Evolutionary conservation across 2,329 filamentous ascomycete genomes (phyloP).

Genomic region (Neofusicoccum sp.): DNA sequence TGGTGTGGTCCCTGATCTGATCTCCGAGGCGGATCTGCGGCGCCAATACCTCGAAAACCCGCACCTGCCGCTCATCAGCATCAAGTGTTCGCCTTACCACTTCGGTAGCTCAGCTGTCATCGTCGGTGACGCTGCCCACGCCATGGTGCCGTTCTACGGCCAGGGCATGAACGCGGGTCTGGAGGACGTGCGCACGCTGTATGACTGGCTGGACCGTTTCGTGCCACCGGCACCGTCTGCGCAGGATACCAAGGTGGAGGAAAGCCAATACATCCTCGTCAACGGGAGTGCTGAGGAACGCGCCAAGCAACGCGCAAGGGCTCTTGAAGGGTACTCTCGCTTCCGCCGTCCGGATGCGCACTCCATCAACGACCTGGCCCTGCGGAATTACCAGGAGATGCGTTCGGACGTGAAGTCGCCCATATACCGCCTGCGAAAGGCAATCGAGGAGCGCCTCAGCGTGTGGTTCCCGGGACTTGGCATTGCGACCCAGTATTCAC

Average conservation of each 20-base stretch:
- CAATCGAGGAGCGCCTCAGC: constrained; percentile 78
- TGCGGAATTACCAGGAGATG: constrained; percentile 95
- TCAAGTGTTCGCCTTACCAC: constrained; percentile 91
- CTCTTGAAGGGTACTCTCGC: constrained; percentile 72
- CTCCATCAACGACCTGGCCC: constrained; percentile 87
- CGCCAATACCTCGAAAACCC: constrained; percentile 78
- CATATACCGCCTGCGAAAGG: constrained; percentile 77
- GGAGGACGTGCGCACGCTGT: constrained; percentile 88
- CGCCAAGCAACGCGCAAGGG: constrained; percentile 31
- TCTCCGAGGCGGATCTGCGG: constrained; percentile 65
- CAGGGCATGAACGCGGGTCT: constrained; percentile 97
- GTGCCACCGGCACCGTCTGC: constrained; percentile 26
- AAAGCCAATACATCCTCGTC: constrained; percentile 37
- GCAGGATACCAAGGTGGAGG: background rate
- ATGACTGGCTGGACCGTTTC: constrained; percentile 73
- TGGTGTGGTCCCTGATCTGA: constrained; percentile 69
- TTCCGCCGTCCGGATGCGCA: constrained; percentile 75
- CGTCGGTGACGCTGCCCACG: constrained; percentile 90
- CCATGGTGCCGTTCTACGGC: constrained; percentile 98
- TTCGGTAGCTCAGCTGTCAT: constrained; percentile 75
- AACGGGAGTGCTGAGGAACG: constrained; percentile 41
- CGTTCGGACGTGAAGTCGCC: constrained; percentile 76
- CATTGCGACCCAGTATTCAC: constrained; percentile 88
- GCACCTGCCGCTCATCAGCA: constrained; percentile 86
- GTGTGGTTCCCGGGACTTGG: constrained; percentile 73